phyloP scores from a whole-genome alignment of 1,284 basidiomycete species.

The Papiliotrema laurentii region DNA sequence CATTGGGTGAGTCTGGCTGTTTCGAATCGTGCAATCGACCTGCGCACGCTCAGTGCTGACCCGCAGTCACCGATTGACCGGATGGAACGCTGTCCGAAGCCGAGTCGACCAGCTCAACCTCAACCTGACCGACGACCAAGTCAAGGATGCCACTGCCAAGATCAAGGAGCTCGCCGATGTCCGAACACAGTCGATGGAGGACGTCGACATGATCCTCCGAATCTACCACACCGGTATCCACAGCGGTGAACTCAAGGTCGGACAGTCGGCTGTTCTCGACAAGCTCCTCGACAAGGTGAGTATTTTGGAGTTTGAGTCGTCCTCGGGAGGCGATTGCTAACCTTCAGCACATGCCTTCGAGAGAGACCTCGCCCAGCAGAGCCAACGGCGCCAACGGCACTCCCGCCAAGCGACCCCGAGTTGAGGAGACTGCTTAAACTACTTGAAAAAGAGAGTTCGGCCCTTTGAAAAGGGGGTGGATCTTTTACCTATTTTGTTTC shows the following conservation, averaged over 20 bases:
- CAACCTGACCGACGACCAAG: slow-evolving; percentile 50
- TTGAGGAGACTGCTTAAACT: slow-evolving; percentile 16
- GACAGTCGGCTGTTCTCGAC: slow-evolving; percentile 82
- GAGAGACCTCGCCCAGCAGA: slow-evolving; percentile 28
- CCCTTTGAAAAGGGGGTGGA: no score
- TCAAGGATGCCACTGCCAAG: slow-evolving; percentile 98
- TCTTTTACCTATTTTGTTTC: background rate
- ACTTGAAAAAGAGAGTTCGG: background rate
- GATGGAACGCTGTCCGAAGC: slow-evolving; percentile 99
- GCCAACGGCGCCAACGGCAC: slow-evolving; percentile 17
- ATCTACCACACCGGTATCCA: slow-evolving; percentile 89
- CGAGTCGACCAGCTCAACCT: slow-evolving; percentile 96
- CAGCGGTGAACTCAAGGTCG: slow-evolving; percentile 77
- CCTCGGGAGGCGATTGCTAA: background rate
- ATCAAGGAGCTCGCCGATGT: slow-evolving; percentile 99
- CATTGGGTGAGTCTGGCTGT: slow-evolving; percentile 64
- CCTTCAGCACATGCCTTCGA: slow-evolving; percentile 36
- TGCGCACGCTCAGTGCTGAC: background rate
- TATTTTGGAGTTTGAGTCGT: background rate
- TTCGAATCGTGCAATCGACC: background rate
- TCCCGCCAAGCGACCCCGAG: slow-evolving; percentile 22
- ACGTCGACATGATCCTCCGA: slow-evolving; percentile 94
- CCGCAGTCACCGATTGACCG: slow-evolving; percentile 79
- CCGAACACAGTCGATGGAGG: slow-evolving; percentile 97
- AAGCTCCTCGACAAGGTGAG: slow-evolving; percentile 59